Conservation (phyloP, 148 eudicot genomes). For the Nyssa sinensis region DNA sequence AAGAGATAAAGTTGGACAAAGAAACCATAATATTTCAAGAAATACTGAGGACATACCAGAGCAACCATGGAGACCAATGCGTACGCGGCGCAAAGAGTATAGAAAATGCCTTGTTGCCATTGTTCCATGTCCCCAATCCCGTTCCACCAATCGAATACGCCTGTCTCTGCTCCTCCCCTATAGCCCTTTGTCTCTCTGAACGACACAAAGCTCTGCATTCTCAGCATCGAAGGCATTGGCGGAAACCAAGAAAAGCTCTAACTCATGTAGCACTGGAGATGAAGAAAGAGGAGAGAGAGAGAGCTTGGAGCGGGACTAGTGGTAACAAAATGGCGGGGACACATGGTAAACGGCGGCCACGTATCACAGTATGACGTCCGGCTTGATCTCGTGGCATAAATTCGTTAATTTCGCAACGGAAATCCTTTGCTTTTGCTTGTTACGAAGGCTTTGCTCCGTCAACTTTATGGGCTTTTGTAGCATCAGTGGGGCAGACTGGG, state of each 20-base stretch:
- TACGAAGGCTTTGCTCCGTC: too few species aligned
- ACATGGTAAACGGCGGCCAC: neutral
- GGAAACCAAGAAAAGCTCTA: neutral
- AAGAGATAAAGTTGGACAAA: too few species aligned
- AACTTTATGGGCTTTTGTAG: too few species aligned
- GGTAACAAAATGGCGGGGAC: neutral
- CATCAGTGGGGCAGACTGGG: too few species aligned
- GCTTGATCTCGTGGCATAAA: neutral
- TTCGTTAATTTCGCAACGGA: constrained; percentile 10
- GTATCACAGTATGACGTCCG: neutral
- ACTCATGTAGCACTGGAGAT: neutral
- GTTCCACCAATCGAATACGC: constrained; percentile 20
- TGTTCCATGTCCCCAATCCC: constrained; percentile 13
- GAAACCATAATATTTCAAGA: neutral
- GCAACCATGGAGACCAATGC: constrained; percentile 35
- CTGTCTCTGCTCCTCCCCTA: constrained; percentile 3
- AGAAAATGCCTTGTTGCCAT: constrained; percentile 33
- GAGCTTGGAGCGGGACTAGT: neutral
- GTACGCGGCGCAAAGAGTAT: constrained; percentile 34
- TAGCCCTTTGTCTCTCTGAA: neutral
- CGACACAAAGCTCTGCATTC: neutral
- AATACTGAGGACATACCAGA: constrained; percentile 26
- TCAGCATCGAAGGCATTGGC: constrained; percentile 5
- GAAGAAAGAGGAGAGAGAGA: neutral
- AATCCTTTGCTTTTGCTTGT: neutral